These are phyloP conservation scores for Leucosporidium yakuticum DNA, from an alignment of 768 basidiomycete genomes.

Conservation along the genomic window DNA sequence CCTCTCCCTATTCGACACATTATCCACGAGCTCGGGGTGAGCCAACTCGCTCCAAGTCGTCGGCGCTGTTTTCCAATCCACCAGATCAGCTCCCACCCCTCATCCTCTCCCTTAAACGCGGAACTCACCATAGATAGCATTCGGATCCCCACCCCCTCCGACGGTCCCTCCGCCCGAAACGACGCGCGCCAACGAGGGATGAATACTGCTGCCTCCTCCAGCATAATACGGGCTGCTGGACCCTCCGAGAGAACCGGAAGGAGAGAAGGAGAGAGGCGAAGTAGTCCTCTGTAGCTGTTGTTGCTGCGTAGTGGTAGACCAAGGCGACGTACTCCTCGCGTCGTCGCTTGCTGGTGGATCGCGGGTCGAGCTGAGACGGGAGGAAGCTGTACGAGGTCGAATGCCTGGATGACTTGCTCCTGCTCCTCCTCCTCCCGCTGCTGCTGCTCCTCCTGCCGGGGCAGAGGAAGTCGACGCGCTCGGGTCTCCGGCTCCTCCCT, in stretches of 20 bases:
- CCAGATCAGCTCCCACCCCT: not conserved
- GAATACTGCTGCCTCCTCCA: not conserved
- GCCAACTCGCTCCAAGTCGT: constrained; percentile 41
- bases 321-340: too few relatives aligned
- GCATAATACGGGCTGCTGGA: not conserved
- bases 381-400: too few relatives aligned
- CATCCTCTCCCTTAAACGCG: not conserved
- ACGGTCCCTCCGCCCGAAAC: not conserved
- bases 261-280: not conserved
- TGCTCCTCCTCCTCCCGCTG: too few relatives aligned
- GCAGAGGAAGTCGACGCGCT: too few relatives aligned
- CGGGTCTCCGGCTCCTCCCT: too few relatives aligned
- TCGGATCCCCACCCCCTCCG: not conserved
- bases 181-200: not conserved
- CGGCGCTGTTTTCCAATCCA: not conserved
- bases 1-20: constrained; percentile 38
- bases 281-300: not conserved
- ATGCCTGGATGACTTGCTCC: too few relatives aligned
- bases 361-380: too few relatives aligned
- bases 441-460: too few relatives aligned
- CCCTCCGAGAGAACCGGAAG: not conserved
- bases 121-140: not conserved
- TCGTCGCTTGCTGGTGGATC: too few relatives aligned
- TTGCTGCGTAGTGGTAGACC: not conserved
- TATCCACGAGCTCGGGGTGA: constrained; percentile 39